Evolutionary conservation across 2,329 filamentous ascomycete genomes (phyloP).

Genomic region (Orbilia javanica): DNA sequence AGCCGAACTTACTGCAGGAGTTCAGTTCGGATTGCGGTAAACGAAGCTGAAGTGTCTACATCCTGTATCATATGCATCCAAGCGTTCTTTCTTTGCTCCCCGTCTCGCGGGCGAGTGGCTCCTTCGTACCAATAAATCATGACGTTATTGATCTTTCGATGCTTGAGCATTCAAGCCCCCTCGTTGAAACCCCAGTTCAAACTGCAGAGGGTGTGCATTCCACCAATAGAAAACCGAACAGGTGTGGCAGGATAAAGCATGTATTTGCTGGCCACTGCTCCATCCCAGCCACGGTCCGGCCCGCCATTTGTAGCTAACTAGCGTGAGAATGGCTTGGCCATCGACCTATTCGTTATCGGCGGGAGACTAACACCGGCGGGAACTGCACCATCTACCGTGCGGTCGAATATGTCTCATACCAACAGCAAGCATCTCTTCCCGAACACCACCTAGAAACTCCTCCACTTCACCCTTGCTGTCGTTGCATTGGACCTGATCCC

Average conservation of each 20-base stretch:
- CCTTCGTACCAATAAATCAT: constrained; percentile 33
- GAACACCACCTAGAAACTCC: not conserved
- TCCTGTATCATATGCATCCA: constrained; percentile 5
- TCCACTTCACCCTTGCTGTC: constrained; percentile 29
- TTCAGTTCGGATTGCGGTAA: not conserved
- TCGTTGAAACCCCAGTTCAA: constrained; percentile 12
- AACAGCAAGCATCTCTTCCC: constrained; percentile 4
- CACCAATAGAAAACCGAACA: constrained; percentile 48
- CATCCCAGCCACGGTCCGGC: constrained; percentile 54
- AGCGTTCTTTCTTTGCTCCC: constrained; percentile 8
- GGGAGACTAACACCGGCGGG: not conserved
- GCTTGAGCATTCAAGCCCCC: constrained; percentile 5
- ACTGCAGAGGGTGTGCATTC: not conserved
- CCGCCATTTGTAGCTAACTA: constrained; percentile 44
- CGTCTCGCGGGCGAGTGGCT: constrained; percentile 9
- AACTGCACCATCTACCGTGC: not conserved
- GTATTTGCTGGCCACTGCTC: constrained; percentile 42
- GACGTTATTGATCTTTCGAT: constrained; percentile 48
- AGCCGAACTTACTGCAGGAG: constrained; percentile 17
- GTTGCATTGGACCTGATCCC: constrained; percentile 39
- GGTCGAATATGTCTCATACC: constrained; percentile 28
- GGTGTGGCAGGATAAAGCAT: constrained; percentile 44
- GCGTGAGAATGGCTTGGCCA: constrained; percentile 11
- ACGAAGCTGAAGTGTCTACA: constrained; percentile 2
- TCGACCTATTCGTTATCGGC: constrained; percentile 22